Percentiles rank a stretch among this genome's conserved stretches.
These are phyloP conservation scores for Mycothermus thermophilus DNA, from an alignment of 495 filamentous ascomycete genomes.

Conservation along the genomic window DNA sequence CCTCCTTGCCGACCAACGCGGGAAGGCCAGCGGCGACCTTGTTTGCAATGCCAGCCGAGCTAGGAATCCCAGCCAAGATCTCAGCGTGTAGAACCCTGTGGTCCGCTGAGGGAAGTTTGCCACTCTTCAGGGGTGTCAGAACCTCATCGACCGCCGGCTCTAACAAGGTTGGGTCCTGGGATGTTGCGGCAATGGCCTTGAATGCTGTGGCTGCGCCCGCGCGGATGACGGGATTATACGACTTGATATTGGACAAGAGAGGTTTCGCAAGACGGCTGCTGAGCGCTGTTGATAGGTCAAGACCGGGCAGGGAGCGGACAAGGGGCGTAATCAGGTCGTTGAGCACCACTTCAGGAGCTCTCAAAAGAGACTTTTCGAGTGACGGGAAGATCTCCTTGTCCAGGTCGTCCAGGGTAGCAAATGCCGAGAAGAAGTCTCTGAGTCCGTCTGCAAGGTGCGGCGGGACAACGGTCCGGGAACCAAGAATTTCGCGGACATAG, in stretches of 20 bases:
- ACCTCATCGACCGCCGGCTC: conserved; percentile 62
- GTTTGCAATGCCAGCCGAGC: conserved; percentile 40
- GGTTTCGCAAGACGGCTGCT: conserved; percentile 64
- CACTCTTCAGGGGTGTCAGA: conserved; percentile 57
- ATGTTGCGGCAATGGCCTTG: conserved; percentile 43
- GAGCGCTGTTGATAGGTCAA: conserved; percentile 67
- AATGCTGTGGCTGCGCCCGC: conserved; percentile 64
- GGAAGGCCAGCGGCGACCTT: conserved; percentile 55
- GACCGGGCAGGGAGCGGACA: conserved; percentile 49
- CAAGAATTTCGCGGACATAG: conserved; percentile 72
- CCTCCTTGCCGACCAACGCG: conserved; percentile 57
- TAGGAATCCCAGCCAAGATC: conserved; percentile 52
- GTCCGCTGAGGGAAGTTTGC: conserved; percentile 67
- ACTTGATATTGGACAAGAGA: conserved; percentile 75
- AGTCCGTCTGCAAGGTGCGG: conserved; percentile 57
- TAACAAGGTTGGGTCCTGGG: conserved; percentile 40
- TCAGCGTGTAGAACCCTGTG: conserved; percentile 68
- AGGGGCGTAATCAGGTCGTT: conserved; percentile 59
- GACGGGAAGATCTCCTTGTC: conserved; percentile 61
- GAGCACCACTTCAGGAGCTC: conserved; percentile 81
- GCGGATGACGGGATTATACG: conserved; percentile 63
- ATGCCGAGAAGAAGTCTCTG: conserved; percentile 68
- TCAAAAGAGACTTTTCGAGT: conserved; percentile 74
- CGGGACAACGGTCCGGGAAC: conserved; percentile 59
- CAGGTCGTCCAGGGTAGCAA: conserved; percentile 63